Evolutionary conservation across 2,329 filamentous ascomycete genomes (phyloP).

Genomic region (Colletotrichum karsti): DNA sequence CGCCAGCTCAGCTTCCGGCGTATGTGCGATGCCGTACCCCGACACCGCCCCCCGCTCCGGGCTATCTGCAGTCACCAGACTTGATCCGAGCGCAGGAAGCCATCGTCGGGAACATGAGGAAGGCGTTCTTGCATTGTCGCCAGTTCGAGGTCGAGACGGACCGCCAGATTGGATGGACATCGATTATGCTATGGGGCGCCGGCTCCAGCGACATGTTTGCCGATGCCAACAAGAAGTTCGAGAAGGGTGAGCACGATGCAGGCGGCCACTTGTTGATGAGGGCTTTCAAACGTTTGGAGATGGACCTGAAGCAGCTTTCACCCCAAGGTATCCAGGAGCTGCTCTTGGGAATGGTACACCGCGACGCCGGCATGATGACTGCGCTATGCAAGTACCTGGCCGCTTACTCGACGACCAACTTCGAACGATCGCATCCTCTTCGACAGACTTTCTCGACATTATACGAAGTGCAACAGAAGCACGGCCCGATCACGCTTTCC

Average conservation of each 20-base stretch:
- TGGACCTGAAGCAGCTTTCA: slow-evolving; percentile 51
- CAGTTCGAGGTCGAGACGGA: slow-evolving; percentile 50
- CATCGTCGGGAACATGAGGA: slow-evolving; percentile 52
- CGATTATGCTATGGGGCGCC: slow-evolving; percentile 53
- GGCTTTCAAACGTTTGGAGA: slow-evolving; percentile 52
- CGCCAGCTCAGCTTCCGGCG: slow-evolving; percentile 49
- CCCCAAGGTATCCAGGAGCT: slow-evolving; percentile 53
- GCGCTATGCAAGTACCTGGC: slow-evolving; percentile 54
- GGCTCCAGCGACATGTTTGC: slow-evolving; percentile 52
- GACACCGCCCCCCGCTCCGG: slow-evolving; percentile 51
- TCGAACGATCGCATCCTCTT: slow-evolving; percentile 51
- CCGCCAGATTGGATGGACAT: slow-evolving; percentile 47
- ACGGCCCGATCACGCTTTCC: slow-evolving; percentile 50
- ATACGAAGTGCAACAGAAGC: slow-evolving; percentile 55
- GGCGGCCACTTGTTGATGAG: slow-evolving; percentile 50
- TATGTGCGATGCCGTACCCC: slow-evolving; percentile 55
- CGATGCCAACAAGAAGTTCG: slow-evolving; percentile 53
- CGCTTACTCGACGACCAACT: slow-evolving; percentile 52
- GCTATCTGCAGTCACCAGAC: slow-evolving; percentile 51
- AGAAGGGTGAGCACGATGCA: slow-evolving; percentile 47
- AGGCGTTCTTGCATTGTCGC: slow-evolving; percentile 53
- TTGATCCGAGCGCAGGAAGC: slow-evolving; percentile 53
- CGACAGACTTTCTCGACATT: slow-evolving; percentile 51
- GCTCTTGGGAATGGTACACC: slow-evolving; percentile 52
- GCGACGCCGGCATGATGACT: slow-evolving; percentile 54